Base-by-base conservation (phyloP, 441 rosid species). In the Gossypium davidsonii region DNA sequence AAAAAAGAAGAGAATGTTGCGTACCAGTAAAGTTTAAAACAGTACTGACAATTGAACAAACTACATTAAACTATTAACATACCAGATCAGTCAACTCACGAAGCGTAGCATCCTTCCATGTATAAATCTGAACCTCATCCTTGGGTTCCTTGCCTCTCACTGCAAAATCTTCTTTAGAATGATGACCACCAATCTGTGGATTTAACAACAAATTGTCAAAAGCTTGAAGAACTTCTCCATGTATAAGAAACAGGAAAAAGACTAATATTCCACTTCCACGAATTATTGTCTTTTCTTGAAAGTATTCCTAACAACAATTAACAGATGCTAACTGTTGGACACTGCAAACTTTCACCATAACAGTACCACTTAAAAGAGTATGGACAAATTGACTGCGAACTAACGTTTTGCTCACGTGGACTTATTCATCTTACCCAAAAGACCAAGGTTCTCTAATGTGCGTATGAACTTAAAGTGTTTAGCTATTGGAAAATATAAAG, bases 91-190 rank as follows among this genome's bases (percentile, higher is more conserved):
- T 93, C 72, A 93, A 67, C 81, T 96, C 97, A 0, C 96, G 94
- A 51, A 93, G 93, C 48, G 86, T 89, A 52, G 99, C 99, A 85
- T 96, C 98, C 79, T 90, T 96, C 96, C 99, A 96, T 4, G 98
- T 93, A 81, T 93, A 96, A 51, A 96, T 93, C 75, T 93, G 99
- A 83, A 93, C 98, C 88, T 96, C 99, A 76, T 91, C 94, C 77
- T 93, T 93, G 42, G 99, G 99, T 59, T 93, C 99, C 85, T 91
- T 93, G 77, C 99, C 97, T 82, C 98, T 90, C 71, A 88, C 90
- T n/a, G 95, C 94, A 85, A 89, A 95, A 28, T 95, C 97, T 81
- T 91, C 97, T 74, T 79, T 84, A 10, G 84, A 79, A 78, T 96
- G 99, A 83, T 91, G 98, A 62, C 90, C 84, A 57, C 97, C 98